Conservation (phyloP, 805 yeast genomes). For the Millerago galiae region DNA sequence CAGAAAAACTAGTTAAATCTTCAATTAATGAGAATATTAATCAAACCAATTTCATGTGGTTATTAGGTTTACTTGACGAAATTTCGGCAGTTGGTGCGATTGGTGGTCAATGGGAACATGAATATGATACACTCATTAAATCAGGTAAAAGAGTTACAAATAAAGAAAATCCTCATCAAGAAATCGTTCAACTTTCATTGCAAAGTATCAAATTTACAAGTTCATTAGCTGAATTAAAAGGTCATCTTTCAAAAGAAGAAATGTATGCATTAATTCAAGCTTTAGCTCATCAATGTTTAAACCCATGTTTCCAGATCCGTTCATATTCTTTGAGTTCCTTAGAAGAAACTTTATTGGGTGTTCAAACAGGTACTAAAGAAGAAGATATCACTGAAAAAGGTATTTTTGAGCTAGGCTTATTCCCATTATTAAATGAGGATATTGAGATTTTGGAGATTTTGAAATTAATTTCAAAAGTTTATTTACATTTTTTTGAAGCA, state of each 20-base stretch:
- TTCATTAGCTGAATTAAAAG: conserved; percentile 36
- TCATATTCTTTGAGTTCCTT: conserved; percentile 56
- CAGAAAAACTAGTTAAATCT: conserved; percentile 32
- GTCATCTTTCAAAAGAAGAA: conserved; percentile 26
- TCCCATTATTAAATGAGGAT: conserved; percentile 65
- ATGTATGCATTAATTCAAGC: conserved; percentile 66
- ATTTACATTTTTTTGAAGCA: conserved; percentile 38
- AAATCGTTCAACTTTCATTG: conserved; percentile 51
- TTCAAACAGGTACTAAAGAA: conserved; percentile 16
- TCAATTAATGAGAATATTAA: conserved; percentile 24
- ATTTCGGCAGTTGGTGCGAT: conserved; percentile 76
- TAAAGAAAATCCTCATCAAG: conserved; percentile 43
- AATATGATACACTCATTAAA: conserved; percentile 37
- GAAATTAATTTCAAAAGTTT: conserved; percentile 60
- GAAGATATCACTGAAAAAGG: conserved; percentile 40
- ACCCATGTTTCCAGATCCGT: conserved; percentile 77
- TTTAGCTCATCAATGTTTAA: conserved; percentile 80
- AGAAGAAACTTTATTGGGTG: conserved; percentile 37
- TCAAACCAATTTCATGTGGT: conserved; percentile 50
- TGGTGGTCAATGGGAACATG: conserved; percentile 73
- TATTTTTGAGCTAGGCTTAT: conserved; percentile 64
- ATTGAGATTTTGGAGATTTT: conserved; percentile 67
- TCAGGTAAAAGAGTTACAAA: conserved; percentile 37
- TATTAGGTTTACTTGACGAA: conserved; percentile 70
- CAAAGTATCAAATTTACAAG: conserved; percentile 58